A percentile compares a stretch with the other conserved stretches of the same genome.
Evolutionary conservation across 805 yeast genomes (phyloP).

Genomic region (Suhomyces sp.): DNA sequence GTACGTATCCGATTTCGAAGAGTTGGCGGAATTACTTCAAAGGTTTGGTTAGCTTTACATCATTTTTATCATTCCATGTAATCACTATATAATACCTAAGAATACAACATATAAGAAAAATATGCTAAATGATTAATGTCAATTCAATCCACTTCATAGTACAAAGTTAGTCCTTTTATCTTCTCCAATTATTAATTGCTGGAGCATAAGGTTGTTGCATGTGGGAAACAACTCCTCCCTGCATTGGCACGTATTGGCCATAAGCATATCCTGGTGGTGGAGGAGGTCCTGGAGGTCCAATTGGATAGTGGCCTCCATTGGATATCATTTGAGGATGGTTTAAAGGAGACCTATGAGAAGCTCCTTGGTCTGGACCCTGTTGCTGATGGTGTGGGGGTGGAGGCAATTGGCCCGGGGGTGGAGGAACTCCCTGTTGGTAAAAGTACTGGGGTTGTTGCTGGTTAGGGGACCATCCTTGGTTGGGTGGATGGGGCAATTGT

Average conservation of each 20-base stretch:
- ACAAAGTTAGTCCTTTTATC: too few species aligned
- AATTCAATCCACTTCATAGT: too few species aligned
- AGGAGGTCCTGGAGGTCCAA: slow-evolving; percentile 16
- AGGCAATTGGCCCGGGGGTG: slow-evolving; percentile 12
- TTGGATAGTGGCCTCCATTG: slow-evolving; percentile 15
- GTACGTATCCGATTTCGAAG: not conserved
- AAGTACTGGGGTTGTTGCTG: slow-evolving; percentile 19
- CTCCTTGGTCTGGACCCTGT: slow-evolving; percentile 7
- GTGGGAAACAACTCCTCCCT: slow-evolving; percentile 29
- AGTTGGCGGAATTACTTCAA: too few species aligned
- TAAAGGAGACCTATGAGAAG: slow-evolving; percentile 23
- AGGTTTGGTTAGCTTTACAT: too few species aligned
- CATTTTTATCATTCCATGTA: too few species aligned
- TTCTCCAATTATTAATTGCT: slow-evolving; percentile 27
- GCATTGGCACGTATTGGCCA: slow-evolving; percentile 37
- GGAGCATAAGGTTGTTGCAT: slow-evolving; percentile 17
- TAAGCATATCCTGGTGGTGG: slow-evolving; percentile 39
- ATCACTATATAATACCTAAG: slow-evolving; percentile 2
- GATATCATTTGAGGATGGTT: slow-evolving; percentile 20
- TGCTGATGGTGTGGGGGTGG: slow-evolving; percentile 10
- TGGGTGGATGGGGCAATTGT: slow-evolving; percentile 28
- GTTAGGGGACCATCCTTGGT: slow-evolving; percentile 26
- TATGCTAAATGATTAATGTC: too few species aligned
- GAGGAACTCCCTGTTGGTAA: slow-evolving; percentile 19
- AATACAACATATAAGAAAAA: slow-evolving; percentile 1